A percentile compares a stretch with the other conserved stretches of the same genome.
Evolutionary conservation across 75 land plant species (phyloP).

Genomic region (Pseudotsuga menziesii): DNA sequence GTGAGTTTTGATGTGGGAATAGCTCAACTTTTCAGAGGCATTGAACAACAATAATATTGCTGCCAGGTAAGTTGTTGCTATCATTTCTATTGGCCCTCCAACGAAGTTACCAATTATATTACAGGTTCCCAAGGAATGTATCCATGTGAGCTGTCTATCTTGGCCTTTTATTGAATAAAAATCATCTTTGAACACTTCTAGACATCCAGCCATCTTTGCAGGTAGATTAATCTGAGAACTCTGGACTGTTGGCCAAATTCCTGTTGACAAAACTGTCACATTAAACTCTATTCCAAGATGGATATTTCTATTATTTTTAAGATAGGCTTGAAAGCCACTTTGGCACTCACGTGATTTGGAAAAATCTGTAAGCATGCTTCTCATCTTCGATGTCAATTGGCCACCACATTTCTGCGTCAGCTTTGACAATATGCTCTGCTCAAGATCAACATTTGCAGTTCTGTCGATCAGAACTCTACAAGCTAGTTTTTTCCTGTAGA

Average conservation of each 20-base stretch:
- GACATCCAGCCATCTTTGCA: constrained; percentile 79
- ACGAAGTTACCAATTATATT: constrained; percentile 49
- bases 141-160: constrained; percentile 86
- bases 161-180: constrained; percentile 77
- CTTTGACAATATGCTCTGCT: neutral
- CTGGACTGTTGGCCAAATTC: constrained; percentile 93
- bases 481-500: constrained; percentile 54
- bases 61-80: too few relatives aligned
- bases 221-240: constrained; percentile 84
- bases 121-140: constrained; percentile 80
- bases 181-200: constrained; percentile 72
- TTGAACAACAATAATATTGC: too few relatives aligned
- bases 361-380: constrained; percentile 68
- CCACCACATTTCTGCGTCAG: neutral
- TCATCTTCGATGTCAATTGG: neutral
- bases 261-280: constrained; percentile 84
- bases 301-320: constrained; percentile 10
- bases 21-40: constrained; percentile 76
- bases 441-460: neutral
- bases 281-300: constrained; percentile 86
- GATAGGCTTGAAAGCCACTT: too few relatives aligned
- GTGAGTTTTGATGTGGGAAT: constrained; percentile 75
- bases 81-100: too few relatives aligned
- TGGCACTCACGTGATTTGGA: too few relatives aligned
- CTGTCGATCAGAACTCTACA: neutral